A percentile compares a stretch with the other conserved stretches of the same genome.
Conservation (phyloP, 768 basidiomycete genomes). For the Lactifluus volemus region DNA sequence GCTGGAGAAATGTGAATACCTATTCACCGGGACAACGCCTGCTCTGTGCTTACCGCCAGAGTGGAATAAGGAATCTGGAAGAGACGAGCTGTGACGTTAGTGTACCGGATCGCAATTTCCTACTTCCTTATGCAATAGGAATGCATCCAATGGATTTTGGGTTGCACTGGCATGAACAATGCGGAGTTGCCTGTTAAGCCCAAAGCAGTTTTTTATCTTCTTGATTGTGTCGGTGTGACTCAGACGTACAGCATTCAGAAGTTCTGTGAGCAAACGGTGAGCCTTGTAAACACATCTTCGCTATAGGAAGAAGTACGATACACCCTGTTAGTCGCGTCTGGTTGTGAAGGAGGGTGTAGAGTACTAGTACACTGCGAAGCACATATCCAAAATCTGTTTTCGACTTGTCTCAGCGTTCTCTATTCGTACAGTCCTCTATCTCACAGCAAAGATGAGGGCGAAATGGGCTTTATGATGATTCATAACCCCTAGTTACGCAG, state of each 20-base stretch:
- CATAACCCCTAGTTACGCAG: conserved; percentile 18
- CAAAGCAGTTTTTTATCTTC: neutral
- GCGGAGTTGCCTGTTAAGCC: neutral
- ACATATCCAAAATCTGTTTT: no score
- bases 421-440: no score
- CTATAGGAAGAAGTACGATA: neutral
- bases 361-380: no score
- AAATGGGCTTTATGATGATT: neutral
- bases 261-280: neutral
- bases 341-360: neutral
- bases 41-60: conserved; percentile 65
- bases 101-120: neutral
- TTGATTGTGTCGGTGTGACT: neutral
- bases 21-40: conserved; percentile 75
- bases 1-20: conserved; percentile 95
- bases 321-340: neutral
- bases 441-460: neutral
- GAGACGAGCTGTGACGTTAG: conserved; percentile 26
- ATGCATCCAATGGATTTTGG: neutral
- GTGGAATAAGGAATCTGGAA: conserved; percentile 27
- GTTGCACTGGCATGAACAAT: neutral
- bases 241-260: neutral
- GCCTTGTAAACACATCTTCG: neutral
- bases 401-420: no score
- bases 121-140: neutral